Base-by-base conservation (phyloP, 441 rosid species). In the Euphorbia corollata region DNA sequence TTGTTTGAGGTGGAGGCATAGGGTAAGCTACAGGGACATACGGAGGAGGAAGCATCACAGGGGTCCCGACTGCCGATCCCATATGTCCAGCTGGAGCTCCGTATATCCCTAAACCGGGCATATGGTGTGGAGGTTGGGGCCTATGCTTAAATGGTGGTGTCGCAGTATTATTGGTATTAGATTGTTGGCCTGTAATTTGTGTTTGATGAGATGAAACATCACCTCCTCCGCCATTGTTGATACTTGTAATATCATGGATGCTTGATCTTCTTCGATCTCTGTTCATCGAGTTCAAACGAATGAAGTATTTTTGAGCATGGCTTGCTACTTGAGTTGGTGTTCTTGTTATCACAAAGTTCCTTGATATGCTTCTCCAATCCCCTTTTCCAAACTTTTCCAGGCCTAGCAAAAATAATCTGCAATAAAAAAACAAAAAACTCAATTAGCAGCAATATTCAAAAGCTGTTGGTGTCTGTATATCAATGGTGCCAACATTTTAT, bases 321-420 rank as follows among this genome's bases (percentile, higher is more conserved):
- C 98, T 93, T 5, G 99, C 99, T 6, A 94, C 99, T 75, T 91
- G 99, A 16, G 97, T 94, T 8, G 96, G 97, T 5, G 96, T 91
- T 80, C 96, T 94, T 73, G 99, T 84, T 68, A 85, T 90, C 58
- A 94, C 99, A 79, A 82, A 91, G 79, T 89, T 87, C 18, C 97
- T 86, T 32, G 99, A 91, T 74, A 94, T 91, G 80, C 96, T 93
- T 72, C 99, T 86, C 96, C 99, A 93, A 64, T 93, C 99, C 27
- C 96, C 99, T 80, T 91, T 93, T 58, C 99, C 99, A n/a, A 87
- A 93, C 73, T 91, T 91, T 34, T 89, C 95, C 80, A 90, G 84
- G 69, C 96, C 97, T 34, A 89, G 87, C 70, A 91, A 85, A 82
- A 93, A 93, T 77, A 89, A 80, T 86, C 96, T 93, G 85, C 34